Evolutionary conservation across 2,329 filamentous ascomycete genomes (phyloP), one percentile per base, ranked within the genome.

Genomic region (Metarhizium sp.): DNA sequence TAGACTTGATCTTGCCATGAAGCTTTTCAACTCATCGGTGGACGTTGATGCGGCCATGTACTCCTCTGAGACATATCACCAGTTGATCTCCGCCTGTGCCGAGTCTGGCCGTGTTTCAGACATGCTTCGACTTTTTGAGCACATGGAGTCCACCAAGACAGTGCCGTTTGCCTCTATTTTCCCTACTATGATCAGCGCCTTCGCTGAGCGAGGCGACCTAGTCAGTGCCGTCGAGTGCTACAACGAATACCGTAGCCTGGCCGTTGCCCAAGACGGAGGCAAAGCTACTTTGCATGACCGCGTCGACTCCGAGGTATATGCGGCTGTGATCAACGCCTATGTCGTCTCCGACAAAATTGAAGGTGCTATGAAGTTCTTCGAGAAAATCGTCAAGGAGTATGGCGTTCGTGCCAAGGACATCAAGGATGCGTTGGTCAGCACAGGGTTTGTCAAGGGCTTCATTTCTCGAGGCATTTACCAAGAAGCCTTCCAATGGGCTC

Each of bases 131-230:
- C 80, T 97, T 20, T 96, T 92, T 65, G 86, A 89, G 60, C 90
- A 97, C 69, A 95, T 97, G 91, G 90, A 96, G 70, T 75, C 80
- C 40, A 85, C 81, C 62, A 85, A 85, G 55, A 81, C 90, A 25
- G 80, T 82, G 16, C 90, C 92, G 0, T 85, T 87, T 57, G 86
- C 90, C 6, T 84, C 87, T 49, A 89, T 92, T 53, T 97, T 96
- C 72, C 88, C 91, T 1, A 81, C 86, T 18, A 96, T 99, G 89
- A 96, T 99, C 68, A 85, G 88, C n/a, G 91, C 92, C 0, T 97
- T 96, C 67, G 90, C 90, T 58, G 81, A 82, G 46, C 81, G 81
- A 11, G 88, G 91, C 51, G 91, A 97, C 67, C 75, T 97, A 48
- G 79, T 85, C 63, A 95, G 88, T 62, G 94, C 92, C 20, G 89